Conservation (phyloP, 2,329 filamentous ascomycete species). For the Plenodomus lindquistii region DNA sequence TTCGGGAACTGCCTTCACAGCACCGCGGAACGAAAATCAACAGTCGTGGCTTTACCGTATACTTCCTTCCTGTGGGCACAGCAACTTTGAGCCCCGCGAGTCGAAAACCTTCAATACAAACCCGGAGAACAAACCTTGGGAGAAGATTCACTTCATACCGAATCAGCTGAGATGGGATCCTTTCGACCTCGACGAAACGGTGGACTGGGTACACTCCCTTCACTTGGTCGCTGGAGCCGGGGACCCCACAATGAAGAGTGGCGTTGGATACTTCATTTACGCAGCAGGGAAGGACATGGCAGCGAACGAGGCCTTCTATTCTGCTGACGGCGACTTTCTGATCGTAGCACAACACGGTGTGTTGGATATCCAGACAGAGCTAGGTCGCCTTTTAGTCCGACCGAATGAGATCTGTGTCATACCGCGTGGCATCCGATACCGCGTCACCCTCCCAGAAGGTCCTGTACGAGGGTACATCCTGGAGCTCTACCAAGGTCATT, state of each 20-base stretch:
- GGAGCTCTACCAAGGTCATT: conserved; percentile 68
- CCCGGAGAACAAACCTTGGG: conserved; percentile 53
- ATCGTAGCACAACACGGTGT: conserved; percentile 68
- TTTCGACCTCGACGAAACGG: conserved; percentile 71
- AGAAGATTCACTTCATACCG: conserved; percentile 72
- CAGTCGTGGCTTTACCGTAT: conserved; percentile 64
- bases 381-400: conserved; percentile 66
- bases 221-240: conserved; percentile 78
- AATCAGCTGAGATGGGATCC: conserved; percentile 82
- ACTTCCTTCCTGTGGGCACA: conserved; percentile 61
- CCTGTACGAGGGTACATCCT: conserved; percentile 68
- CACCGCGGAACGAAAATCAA: conserved; percentile 60
- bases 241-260: conserved; percentile 76
- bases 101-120: conserved; percentile 56
- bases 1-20: conserved; percentile 63
- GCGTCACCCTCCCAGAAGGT: conserved; percentile 62
- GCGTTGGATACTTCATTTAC: conserved; percentile 80
- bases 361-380: conserved; percentile 70
- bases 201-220: conserved; percentile 70
- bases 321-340: conserved; percentile 71
- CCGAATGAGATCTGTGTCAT: conserved; percentile 71
- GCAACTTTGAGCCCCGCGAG: conserved; percentile 56
- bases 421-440: conserved; percentile 67
- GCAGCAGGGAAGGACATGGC: conserved; percentile 79
- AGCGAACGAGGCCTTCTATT: conserved; percentile 77